Evolutionary conservation across 208 protist species (phyloP).

Genomic region (Cochliopodium minus): DNA sequence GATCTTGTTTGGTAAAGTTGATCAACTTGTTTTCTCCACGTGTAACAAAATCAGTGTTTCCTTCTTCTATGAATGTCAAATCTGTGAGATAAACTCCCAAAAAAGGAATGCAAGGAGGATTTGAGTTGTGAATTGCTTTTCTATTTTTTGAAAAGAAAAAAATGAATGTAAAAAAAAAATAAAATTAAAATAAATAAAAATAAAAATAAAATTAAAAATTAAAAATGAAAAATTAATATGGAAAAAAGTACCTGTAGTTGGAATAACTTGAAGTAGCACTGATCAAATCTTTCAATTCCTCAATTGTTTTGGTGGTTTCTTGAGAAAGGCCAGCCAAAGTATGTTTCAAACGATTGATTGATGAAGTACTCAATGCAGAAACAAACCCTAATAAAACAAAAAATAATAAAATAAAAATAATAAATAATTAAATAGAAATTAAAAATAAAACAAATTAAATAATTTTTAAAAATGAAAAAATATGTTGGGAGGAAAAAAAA

Average conservation of each 20-base stretch:
- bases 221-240: not conserved
- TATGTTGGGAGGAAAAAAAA: too few species aligned
- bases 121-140: not conserved
- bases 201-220: not conserved
- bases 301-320: slow-evolving; percentile 9
- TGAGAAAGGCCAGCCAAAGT: slow-evolving; percentile 12
- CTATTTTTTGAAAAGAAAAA: not conserved
- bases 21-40: slow-evolving; percentile 15
- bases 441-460: too few species aligned
- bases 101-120: slow-evolving; percentile 15
- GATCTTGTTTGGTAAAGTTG: slow-evolving; percentile 20
- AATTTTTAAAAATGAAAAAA: too few species aligned
- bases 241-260: not conserved
- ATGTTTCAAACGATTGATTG: slow-evolving; percentile 18
- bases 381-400: too few species aligned
- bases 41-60: not conserved
- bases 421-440: too few species aligned
- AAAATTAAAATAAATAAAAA: not conserved
- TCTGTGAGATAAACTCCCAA: slow-evolving; percentile 18
- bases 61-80: slow-evolving; percentile 15
- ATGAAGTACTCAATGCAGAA: slow-evolving; percentile 3
- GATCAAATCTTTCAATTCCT: slow-evolving; percentile 6
- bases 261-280: slow-evolving; percentile 6
- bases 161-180: not conserved
- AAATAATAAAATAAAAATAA: too few species aligned